phyloP scores from a whole-genome alignment of 2,329 filamentous ascomycete genomes.

The Neofusicoccum kwambonambiense region DNA sequence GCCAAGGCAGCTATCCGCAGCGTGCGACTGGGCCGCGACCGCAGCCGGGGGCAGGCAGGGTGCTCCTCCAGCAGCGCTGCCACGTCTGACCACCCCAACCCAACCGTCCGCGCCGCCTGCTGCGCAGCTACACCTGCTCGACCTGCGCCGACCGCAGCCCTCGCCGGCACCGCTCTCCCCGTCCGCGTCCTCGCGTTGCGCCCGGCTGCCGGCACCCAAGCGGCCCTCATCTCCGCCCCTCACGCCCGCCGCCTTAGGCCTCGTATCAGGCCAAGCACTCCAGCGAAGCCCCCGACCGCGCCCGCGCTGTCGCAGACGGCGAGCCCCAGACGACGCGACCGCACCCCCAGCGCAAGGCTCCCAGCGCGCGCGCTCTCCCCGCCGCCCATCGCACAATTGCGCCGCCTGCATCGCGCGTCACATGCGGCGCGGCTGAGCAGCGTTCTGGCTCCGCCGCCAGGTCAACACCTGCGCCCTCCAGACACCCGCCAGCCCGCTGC shows the following conservation, averaged over 20 bases:
- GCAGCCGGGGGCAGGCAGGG: neutral
- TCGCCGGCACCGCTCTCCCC: neutral
- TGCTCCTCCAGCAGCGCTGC: neutral
- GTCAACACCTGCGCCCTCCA: neutral
- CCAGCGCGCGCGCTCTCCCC: neutral
- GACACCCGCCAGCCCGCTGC: neutral
- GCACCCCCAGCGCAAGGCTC: neutral
- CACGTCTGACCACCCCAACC: conserved; percentile 1
- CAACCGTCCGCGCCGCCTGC: neutral
- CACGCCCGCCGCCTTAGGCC: conserved; percentile 10
- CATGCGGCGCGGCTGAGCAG: conserved; percentile 13
- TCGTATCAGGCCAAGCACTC: conserved; percentile 12
- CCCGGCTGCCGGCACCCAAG: neutral
- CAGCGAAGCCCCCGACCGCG: conserved; percentile 18
- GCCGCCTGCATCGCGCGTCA: neutral
- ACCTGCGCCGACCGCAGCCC: neutral
- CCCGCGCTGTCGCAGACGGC: conserved; percentile 5
- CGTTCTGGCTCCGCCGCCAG: neutral
- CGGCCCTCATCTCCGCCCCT: conserved; percentile 16
- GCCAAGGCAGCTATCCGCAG: neutral
- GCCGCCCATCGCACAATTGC: conserved; percentile 7
- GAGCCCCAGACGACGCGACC: neutral
- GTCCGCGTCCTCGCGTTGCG: neutral
- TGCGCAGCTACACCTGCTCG: neutral
- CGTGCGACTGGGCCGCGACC: neutral